Percentiles rank a stretch among this genome's conserved stretches.
These are phyloP conservation scores for Niveomyces coronatus DNA, from an alignment of 2,329 filamentous ascomycete genomes.

Conservation along the genomic window DNA sequence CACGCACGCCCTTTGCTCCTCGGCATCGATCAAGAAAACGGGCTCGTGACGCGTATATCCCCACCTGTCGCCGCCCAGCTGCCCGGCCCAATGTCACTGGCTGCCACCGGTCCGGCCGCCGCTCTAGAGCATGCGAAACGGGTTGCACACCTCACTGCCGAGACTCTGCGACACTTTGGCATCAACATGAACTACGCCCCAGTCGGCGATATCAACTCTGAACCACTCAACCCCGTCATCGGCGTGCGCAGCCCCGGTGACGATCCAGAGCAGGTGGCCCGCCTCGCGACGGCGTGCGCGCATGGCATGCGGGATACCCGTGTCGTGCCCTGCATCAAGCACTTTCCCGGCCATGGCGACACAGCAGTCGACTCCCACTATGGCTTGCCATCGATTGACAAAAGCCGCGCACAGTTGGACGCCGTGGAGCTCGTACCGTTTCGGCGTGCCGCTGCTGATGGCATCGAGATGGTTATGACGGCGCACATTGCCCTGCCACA, in stretches of 20 bases:
- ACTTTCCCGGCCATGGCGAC: slow-evolving; percentile 19
- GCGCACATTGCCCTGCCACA: slow-evolving; percentile 18
- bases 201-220: slow-evolving; percentile 18
- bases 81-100: slow-evolving; percentile 18
- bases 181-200: slow-evolving; percentile 21
- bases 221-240: slow-evolving; percentile 19
- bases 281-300: slow-evolving; percentile 14
- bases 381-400: slow-evolving; percentile 17
- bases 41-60: slow-evolving; percentile 18
- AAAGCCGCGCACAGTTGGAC: slow-evolving; percentile 15
- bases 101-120: slow-evolving; percentile 13
- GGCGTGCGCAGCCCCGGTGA: slow-evolving; percentile 18
- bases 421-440: slow-evolving; percentile 16
- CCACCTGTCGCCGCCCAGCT: slow-evolving; percentile 16
- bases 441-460: slow-evolving; percentile 12
- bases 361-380: slow-evolving; percentile 18
- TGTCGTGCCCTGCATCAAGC: slow-evolving; percentile 18
- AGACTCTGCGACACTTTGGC: slow-evolving; percentile 17
- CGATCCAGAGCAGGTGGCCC: slow-evolving; percentile 13
- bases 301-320: slow-evolving; percentile 12
- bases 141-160: slow-evolving; percentile 15
- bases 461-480: slow-evolving; percentile 20
- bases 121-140: slow-evolving; percentile 7
- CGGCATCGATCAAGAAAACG: slow-evolving; percentile 19
- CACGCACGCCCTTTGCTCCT: slow-evolving; percentile 17